Evolutionary conservation across 768 basidiomycete genomes (phyloP).

Genomic region (Asterophora lycoperdoides): DNA sequence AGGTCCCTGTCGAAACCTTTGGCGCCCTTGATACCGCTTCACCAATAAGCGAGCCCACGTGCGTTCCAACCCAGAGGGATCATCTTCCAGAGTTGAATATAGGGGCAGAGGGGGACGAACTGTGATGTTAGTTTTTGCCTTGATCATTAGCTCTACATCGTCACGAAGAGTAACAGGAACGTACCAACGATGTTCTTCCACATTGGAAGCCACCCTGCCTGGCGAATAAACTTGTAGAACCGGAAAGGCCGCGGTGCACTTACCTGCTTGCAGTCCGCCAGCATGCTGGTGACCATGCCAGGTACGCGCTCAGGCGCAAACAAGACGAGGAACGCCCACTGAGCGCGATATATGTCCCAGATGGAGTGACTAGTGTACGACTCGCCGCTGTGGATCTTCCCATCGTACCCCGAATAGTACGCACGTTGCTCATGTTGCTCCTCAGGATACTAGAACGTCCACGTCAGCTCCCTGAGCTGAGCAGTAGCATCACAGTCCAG

Average conservation of each 20-base stretch:
- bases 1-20: slow-evolving; percentile 53
- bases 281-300: slow-evolving; percentile 75
- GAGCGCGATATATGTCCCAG: slow-evolving; percentile 79
- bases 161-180: slow-evolving; percentile 6
- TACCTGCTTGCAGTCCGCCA: slow-evolving; percentile 65
- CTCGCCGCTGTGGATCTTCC: slow-evolving; percentile 49
- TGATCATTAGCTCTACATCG: not conserved
- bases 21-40: slow-evolving; percentile 68
- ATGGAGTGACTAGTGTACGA: slow-evolving; percentile 81
- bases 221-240: not conserved
- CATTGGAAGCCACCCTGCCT: slow-evolving; percentile 85
- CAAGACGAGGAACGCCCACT: slow-evolving; percentile 76
- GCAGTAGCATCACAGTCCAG: too few species aligned
- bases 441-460: slow-evolving; percentile 57
- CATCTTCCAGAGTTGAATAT: not conserved
- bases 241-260: slow-evolving; percentile 24
- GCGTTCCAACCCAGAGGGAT: slow-evolving; percentile 52
- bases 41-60: slow-evolving; percentile 74
- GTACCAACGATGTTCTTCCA: slow-evolving; percentile 81
- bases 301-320: slow-evolving; percentile 71
- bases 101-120: slow-evolving; percentile 26
- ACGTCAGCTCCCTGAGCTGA: too few species aligned
- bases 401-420: slow-evolving; percentile 80
- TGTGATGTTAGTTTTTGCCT: slow-evolving; percentile 78
- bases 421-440: slow-evolving; percentile 61